Conservation (phyloP, 2,329 filamentous ascomycete genomes). For the Penicillium sp. region DNA sequence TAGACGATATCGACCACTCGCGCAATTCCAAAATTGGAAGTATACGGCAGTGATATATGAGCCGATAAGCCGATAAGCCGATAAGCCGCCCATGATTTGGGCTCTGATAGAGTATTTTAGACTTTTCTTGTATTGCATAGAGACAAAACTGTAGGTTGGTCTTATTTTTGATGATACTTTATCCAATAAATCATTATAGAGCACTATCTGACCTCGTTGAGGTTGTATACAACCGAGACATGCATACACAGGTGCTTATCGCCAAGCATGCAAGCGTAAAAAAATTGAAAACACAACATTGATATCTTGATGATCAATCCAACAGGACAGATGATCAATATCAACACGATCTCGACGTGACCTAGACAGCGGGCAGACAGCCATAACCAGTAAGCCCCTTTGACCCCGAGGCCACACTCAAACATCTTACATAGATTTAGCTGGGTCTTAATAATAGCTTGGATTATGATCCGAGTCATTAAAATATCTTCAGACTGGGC, state of each 20-base stretch:
- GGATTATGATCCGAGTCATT: too few relatives aligned
- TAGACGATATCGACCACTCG: neutral
- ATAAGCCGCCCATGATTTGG: neutral
- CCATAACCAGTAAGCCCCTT: neutral
- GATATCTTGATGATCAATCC: neutral
- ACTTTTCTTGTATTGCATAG: neutral
- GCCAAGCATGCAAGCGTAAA: neutral
- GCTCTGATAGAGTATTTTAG: neutral
- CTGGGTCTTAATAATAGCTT: neutral
- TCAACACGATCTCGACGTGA: neutral
- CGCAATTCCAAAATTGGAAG: neutral
- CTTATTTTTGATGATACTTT: neutral
- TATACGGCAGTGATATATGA: neutral
- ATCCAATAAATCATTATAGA: neutral
- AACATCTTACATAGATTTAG: neutral
- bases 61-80: neutral
- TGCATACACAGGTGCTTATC: neutral
- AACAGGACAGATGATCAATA: neutral
- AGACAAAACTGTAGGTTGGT: accelerated
- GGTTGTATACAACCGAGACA: neutral
- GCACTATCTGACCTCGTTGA: too few relatives aligned
- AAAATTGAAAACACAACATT: neutral
- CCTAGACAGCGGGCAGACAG: neutral
- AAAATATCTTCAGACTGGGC: neutral
- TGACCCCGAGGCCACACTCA: too few relatives aligned